phyloP scores from a whole-genome alignment of 768 basidiomycete species.

The Mycena kentingensis region DNA sequence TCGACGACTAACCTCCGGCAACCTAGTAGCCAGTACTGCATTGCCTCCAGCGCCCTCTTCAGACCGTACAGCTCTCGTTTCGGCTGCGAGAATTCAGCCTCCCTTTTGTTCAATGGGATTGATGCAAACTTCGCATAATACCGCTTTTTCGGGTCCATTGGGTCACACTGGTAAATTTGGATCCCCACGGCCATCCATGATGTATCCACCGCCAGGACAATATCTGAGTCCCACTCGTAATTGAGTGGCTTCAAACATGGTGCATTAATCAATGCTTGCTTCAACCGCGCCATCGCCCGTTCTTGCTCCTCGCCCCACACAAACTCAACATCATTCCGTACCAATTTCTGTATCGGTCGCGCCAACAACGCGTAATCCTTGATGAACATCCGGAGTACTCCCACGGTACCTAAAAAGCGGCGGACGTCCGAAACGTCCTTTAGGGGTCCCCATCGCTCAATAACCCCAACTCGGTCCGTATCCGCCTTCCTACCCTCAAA shows the following conservation, averaged over 20 bases:
- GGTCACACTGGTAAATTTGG: too few relatives aligned
- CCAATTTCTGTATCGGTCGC: too few relatives aligned
- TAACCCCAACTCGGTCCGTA: constrained; percentile 25
- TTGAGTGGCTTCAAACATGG: constrained; percentile 29
- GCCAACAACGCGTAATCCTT: too few relatives aligned
- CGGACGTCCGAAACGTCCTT: constrained; percentile 17
- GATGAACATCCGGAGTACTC: constrained; percentile 20
- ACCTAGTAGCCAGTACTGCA: constrained; percentile 19
- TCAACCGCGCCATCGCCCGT: constrained; percentile 22
- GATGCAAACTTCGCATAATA: constrained; percentile 29
- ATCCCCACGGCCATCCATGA: constrained; percentile 4
- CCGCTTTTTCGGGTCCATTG: neutral
- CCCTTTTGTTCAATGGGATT: constrained; percentile 7
- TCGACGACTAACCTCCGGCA: constrained; percentile 15
- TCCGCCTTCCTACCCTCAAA: constrained; percentile 35
- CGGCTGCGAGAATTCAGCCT: constrained; percentile 18
- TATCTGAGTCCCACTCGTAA: too few relatives aligned
- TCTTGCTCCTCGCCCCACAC: constrained; percentile 21
- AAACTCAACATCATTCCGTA: constrained; percentile 18
- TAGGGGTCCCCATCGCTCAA: constrained; percentile 24
- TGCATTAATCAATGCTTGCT: constrained; percentile 1
- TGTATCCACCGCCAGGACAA: constrained; percentile 33
- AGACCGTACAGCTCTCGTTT: constrained; percentile 32
- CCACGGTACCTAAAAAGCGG: constrained; percentile 33
- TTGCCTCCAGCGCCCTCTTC: neutral